Conservation (phyloP, 2,329 filamentous ascomycete species). For the Tolypocladium tropicale region DNA sequence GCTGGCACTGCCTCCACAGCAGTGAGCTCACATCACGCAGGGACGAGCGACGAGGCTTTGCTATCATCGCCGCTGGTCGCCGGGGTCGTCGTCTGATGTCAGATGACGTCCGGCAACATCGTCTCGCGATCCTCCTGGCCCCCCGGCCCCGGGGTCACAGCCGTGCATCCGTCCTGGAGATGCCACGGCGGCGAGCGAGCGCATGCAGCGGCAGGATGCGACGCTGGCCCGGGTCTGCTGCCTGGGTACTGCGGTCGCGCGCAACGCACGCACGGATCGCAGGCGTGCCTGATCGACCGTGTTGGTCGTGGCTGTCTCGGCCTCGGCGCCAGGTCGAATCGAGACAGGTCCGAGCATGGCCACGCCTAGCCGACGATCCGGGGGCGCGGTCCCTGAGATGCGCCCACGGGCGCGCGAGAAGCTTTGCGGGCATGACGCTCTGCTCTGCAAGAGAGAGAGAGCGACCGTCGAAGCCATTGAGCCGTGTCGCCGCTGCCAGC, state of each 20-base stretch:
- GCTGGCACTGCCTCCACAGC: background rate
- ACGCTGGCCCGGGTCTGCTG: background rate
- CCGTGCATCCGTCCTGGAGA: background rate
- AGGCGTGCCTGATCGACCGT: background rate
- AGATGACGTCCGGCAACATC: background rate
- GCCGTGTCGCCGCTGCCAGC: no score
- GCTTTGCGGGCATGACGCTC: no score
- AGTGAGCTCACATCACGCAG: no score
- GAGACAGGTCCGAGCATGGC: background rate
- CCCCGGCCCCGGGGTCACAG: background rate
- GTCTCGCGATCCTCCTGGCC: background rate
- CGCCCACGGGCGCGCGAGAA: no score
- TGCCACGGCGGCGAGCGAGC: background rate
- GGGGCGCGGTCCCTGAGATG: no score
- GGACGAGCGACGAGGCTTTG: no score
- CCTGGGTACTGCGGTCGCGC: background rate
- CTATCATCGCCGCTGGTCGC: no score
- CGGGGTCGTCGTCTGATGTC: background rate
- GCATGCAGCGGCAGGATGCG: background rate
- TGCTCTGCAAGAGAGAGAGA: no score
- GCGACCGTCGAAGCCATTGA: no score
- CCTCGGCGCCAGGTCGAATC: no score
- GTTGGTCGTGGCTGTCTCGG: background rate
- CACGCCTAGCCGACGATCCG: no score
- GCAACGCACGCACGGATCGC: background rate